Conservation (phyloP, 78 protist genomes). For the Dictyostelium citrinum region DNA sequence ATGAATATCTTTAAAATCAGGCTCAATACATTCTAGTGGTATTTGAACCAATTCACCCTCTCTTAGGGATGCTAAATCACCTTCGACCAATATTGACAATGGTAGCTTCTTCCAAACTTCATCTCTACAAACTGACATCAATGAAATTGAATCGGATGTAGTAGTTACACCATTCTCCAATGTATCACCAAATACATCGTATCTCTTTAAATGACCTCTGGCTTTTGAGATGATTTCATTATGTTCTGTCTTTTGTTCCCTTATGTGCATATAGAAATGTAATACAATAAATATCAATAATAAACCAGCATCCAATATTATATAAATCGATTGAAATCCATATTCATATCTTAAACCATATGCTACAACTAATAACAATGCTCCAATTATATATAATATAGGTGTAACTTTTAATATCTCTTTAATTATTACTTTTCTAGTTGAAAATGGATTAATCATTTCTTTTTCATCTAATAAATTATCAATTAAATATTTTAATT, state of each 20-base stretch:
- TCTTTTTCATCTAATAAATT: conserved; percentile 57
- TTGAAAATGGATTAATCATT: conserved; percentile 7
- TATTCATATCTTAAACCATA: conserved; percentile 21
- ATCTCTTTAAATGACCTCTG: conserved; percentile 47
- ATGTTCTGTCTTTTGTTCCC: conserved; percentile 38
- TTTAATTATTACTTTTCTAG: not conserved
- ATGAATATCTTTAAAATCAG: conserved; percentile 6
- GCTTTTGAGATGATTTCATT: conserved; percentile 68
- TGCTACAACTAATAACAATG: conserved; percentile 29
- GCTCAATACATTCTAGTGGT: conserved; percentile 46
- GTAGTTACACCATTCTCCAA: conserved; percentile 47
- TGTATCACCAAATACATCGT: conserved; percentile 19
- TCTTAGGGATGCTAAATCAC: conserved; percentile 45
- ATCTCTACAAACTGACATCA: conserved; percentile 62
- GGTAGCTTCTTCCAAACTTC: conserved; percentile 67
- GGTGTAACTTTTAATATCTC: conserved; percentile 54
- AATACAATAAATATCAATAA: not conserved
- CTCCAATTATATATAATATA: conserved; percentile 39
- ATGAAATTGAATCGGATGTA: conserved; percentile 23
- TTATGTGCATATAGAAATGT: conserved; percentile 17
- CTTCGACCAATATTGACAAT: conserved; percentile 51
- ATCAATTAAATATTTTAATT: conserved; percentile 16
- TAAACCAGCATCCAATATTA: conserved; percentile 50
- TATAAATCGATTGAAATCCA: conserved; percentile 33
- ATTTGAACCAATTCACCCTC: conserved; percentile 53